Evolutionary conservation across 1,139 yeast species (phyloP).

Genomic region (Suhomyces atakaporum): DNA sequence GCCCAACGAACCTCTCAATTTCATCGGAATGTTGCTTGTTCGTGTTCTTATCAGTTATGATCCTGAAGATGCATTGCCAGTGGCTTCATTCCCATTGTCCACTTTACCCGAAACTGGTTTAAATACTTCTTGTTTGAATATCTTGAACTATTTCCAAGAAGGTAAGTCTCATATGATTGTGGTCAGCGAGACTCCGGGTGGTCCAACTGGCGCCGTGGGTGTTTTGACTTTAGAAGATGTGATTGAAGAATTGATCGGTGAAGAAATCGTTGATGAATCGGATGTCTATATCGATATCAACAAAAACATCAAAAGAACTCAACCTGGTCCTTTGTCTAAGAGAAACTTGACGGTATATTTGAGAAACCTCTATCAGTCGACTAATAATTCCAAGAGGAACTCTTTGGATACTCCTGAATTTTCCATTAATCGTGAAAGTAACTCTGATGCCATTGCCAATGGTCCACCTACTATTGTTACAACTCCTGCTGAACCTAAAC

Average conservation of each 20-base stretch:
- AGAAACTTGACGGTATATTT: constrained; percentile 69
- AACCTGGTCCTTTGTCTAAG: constrained; percentile 84
- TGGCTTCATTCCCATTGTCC: constrained; percentile 91
- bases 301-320: constrained; percentile 76
- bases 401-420: constrained; percentile 32
- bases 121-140: constrained; percentile 90
- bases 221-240: constrained; percentile 94
- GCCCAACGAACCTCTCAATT: constrained; percentile 87
- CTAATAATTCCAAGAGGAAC: constrained; percentile 38
- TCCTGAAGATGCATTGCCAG: constrained; percentile 93
- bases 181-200: constrained; percentile 86
- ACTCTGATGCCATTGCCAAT: background rate
- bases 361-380: constrained; percentile 55
- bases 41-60: constrained; percentile 92
- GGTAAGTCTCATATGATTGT: constrained; percentile 98
- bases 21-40: constrained; percentile 92
- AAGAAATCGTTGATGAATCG: constrained; percentile 96
- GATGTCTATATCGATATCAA: constrained; percentile 93
- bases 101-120: constrained; percentile 93
- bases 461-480: background rate
- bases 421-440: constrained; percentile 13
- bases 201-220: constrained; percentile 83
- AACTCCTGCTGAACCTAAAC: background rate
- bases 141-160: constrained; percentile 93
- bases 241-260: constrained; percentile 95